Percentiles rank a stretch among this genome's conserved stretches.
These are phyloP conservation scores for Phaffia rhodozyma DNA, from an alignment of 1,284 basidiomycete genomes.

Conservation along the genomic window DNA sequence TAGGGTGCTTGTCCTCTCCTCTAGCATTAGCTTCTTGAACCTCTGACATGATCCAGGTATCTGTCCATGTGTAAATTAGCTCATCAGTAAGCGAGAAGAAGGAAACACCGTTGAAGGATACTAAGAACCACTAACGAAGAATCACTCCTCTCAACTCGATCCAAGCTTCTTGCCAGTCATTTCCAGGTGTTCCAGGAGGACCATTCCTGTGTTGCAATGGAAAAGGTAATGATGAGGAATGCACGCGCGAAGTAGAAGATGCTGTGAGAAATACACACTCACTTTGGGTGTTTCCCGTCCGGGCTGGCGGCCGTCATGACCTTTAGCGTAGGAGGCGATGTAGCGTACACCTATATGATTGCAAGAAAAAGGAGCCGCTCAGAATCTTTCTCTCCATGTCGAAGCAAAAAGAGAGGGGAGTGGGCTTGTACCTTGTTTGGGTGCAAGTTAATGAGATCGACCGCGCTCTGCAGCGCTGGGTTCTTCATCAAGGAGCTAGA, in stretches of 20 bases:
- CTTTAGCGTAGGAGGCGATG: conserved; percentile 36
- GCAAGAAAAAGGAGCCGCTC: too few species aligned
- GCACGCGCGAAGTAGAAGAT: conserved; percentile 27
- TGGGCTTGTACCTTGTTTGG: conserved; percentile 28
- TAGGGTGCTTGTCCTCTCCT: conserved; percentile 69
- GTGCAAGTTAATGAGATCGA: conserved; percentile 33
- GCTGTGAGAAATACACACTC: conserved; percentile 13
- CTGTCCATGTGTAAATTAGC: not conserved
- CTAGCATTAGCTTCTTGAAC: conserved; percentile 66
- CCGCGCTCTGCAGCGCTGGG: conserved; percentile 27
- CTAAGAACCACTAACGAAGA: conserved; percentile 11
- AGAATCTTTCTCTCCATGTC: too few species aligned
- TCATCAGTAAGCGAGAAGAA: conserved; percentile 7
- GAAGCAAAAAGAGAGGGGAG: conserved; percentile 26
- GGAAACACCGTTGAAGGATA: not conserved
- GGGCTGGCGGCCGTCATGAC: conserved; percentile 36
- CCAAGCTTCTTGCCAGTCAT: conserved; percentile 88
- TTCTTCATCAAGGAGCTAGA: conserved; percentile 17
- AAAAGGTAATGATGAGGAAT: conserved; percentile 67
- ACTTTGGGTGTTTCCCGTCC: conserved; percentile 35
- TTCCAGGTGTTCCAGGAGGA: conserved; percentile 65
- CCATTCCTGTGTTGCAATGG: conserved; percentile 56
- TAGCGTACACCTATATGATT: conserved; percentile 27
- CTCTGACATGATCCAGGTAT: conserved; percentile 72
- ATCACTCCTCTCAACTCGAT: conserved; percentile 44